These are phyloP conservation scores for Malus sieversii DNA, from an alignment of 306 rosid species.

Conservation along the genomic window DNA sequence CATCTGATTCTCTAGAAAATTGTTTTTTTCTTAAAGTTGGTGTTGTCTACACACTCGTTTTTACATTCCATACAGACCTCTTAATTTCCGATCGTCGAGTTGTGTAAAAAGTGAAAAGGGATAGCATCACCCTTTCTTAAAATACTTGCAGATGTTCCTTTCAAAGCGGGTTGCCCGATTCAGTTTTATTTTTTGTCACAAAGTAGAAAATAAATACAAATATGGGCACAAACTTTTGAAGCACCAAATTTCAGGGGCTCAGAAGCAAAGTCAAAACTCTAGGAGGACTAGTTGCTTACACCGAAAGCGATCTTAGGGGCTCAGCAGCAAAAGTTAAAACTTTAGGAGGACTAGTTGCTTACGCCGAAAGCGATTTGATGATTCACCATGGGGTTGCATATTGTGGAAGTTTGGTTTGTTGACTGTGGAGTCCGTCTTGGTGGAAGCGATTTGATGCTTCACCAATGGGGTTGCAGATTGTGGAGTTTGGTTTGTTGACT, in stretches of 20 bases:
- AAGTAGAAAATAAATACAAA: not conserved
- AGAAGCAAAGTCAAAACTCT: not conserved
- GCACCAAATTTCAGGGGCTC: not conserved
- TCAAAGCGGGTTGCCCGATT: not conserved
- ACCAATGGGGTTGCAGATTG: not conserved
- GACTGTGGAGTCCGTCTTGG: not conserved
- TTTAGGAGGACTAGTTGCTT: not conserved
- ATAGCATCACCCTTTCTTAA: too few relatives aligned
- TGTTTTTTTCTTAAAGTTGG: not conserved
- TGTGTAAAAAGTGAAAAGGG: too few relatives aligned
- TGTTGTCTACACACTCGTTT: too few relatives aligned
- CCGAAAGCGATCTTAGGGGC: conserved; percentile 1
- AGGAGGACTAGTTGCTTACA: not conserved
- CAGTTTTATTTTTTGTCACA: not conserved
- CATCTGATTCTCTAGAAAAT: not conserved
- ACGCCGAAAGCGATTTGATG: conserved; percentile 4
- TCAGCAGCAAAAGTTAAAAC: not conserved
- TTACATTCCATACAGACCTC: too few relatives aligned
- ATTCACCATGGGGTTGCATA: not conserved
- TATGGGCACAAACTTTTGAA: not conserved
- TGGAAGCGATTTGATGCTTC: not conserved
- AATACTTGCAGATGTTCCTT: not conserved
- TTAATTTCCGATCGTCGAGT: too few relatives aligned
- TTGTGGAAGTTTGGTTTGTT: not conserved
- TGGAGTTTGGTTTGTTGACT: not conserved